These are phyloP conservation scores for Linum lewisii DNA, from an alignment of 345 rosid species.

Conservation along the genomic window DNA sequence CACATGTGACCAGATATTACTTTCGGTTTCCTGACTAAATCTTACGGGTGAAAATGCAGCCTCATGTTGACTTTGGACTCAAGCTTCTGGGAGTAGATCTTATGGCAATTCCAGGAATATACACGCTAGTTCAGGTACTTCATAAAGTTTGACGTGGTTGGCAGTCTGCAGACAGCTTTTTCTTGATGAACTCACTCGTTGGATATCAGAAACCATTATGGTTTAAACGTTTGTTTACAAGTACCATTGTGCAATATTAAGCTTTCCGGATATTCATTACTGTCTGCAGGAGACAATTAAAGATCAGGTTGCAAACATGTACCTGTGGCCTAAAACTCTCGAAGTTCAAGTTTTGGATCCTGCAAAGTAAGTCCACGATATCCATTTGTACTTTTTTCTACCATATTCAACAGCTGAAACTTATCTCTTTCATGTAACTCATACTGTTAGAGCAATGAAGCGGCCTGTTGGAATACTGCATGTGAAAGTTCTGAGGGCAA, in stretches of 20 bases:
- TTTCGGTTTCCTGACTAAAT: too few species aligned
- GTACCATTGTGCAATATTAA: too few species aligned
- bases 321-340: constrained; percentile 88
- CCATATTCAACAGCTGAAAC: too few species aligned
- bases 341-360: constrained; percentile 62
- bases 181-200: not conserved
- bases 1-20: too few species aligned
- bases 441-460: constrained; percentile 51
- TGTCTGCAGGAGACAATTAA: constrained; percentile 70
- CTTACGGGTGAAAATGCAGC: constrained; percentile 56
- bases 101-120: constrained; percentile 95
- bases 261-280: too few species aligned
- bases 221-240: too few species aligned
- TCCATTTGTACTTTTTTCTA: too few species aligned
- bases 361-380: constrained; percentile 24
- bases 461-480: constrained; percentile 84
- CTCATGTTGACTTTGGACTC: constrained; percentile 93
- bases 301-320: constrained; percentile 93
- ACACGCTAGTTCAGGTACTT: constrained; percentile 83
- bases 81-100: constrained; percentile 92
- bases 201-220: not conserved
- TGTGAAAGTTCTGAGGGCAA: constrained; percentile 70
- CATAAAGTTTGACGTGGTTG: not conserved
- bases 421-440: too few species aligned
- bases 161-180: not conserved